Conservation (phyloP, 257 asterid species). For the Solanum clarkiae region DNA sequence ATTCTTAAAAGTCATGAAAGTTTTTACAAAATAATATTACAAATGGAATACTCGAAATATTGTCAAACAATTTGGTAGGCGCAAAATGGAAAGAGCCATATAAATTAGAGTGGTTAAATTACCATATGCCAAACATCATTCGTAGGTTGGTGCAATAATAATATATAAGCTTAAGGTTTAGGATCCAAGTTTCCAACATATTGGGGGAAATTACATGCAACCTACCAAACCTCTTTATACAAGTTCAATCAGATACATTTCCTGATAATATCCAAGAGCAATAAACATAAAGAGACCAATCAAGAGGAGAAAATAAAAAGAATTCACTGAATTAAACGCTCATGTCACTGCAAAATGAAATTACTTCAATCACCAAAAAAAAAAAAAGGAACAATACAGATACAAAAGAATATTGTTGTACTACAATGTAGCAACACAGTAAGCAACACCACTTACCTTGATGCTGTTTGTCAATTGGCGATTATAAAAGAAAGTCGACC, state of each 20-base stretch:
- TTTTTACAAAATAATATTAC: neutral
- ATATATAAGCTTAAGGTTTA: neutral
- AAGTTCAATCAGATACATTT: neutral
- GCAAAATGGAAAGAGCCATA: neutral
- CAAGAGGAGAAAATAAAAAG: neutral
- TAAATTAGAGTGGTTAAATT: neutral
- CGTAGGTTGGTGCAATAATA: neutral
- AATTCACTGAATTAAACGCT: neutral
- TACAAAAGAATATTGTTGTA: neutral
- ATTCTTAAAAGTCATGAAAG: neutral
- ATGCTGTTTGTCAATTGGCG: slow-evolving; percentile 62
- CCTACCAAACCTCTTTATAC: neutral
- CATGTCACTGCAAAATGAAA: neutral
- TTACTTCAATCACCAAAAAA: neutral
- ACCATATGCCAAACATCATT: neutral
- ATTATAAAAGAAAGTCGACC: slow-evolving; percentile 39
- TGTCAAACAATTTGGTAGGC: neutral
- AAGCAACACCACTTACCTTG: slow-evolving; percentile 31
- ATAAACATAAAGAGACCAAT: neutral
- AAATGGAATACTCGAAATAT: neutral
- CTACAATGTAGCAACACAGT: neutral
- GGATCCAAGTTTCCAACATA: neutral
- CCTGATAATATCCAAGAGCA: neutral
- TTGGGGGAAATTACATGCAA: neutral
- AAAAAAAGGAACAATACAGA: neutral